A percentile compares a stretch with the other conserved stretches of the same genome.
These are phyloP conservation scores for Sugiyamaella sp. DNA, from an alignment of 1,139 yeast genomes.

Conservation along the genomic window DNA sequence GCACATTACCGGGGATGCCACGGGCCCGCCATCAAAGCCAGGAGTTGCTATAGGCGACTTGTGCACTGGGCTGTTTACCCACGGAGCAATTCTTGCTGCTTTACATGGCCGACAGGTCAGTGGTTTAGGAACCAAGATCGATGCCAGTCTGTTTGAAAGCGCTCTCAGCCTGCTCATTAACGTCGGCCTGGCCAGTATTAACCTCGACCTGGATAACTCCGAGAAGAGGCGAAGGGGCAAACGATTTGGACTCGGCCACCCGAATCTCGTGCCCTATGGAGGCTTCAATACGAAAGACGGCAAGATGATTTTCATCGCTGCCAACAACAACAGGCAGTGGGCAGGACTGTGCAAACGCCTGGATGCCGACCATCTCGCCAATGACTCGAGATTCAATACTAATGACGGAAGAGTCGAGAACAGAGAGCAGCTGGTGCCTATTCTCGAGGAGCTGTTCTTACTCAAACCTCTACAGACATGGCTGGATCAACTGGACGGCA, in stretches of 20 bases:
- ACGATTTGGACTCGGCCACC: constrained; percentile 47
- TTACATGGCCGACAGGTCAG: constrained; percentile 39
- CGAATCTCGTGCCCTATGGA: constrained; percentile 47
- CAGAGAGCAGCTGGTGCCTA: constrained; percentile 39
- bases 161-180: constrained; percentile 46
- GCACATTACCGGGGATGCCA: constrained; percentile 48
- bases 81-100: constrained; percentile 45
- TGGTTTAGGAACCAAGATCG: constrained; percentile 44
- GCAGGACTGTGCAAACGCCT: constrained; percentile 40
- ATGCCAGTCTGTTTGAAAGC: constrained; percentile 44
- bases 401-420: constrained; percentile 44
- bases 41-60: constrained; percentile 49
- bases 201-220: constrained; percentile 31
- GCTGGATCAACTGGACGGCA: constrained; percentile 39
- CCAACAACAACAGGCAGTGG: constrained; percentile 46
- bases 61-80: constrained; percentile 47
- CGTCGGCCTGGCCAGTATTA: constrained; percentile 45
- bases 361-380: constrained; percentile 40
- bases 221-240: constrained; percentile 16
- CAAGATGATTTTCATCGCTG: constrained; percentile 45
- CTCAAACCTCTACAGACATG: constrained; percentile 41
- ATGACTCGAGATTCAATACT: constrained; percentile 39
- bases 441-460: constrained; percentile 35
- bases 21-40: constrained; percentile 46
- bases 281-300: constrained; percentile 44